Percentiles rank a stretch among this genome's conserved stretches.
Conservation (phyloP, 163 green algal genomes). For the Smithsoniella earleae region DNA sequence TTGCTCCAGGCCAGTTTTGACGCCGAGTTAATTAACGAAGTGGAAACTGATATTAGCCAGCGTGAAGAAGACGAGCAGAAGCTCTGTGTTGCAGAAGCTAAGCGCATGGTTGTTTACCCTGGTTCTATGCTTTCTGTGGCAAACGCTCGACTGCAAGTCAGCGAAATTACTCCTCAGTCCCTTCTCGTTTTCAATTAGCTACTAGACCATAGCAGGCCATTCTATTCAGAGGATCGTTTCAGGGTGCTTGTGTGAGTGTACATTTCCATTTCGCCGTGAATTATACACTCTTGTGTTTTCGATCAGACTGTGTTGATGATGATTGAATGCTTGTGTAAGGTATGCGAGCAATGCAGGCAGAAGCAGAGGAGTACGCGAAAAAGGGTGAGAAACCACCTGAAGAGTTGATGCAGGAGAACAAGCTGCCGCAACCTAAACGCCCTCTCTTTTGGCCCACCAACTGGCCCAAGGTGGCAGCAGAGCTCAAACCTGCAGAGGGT, state of each 20-base stretch:
- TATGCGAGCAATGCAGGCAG: slow-evolving; percentile 21
- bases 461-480: not conserved
- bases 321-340: too few relatives aligned
- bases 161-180: too few relatives aligned
- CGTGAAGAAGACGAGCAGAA: slow-evolving; percentile 30
- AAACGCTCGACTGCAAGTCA: too few relatives aligned
- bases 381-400: slow-evolving; percentile 24
- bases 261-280: too few relatives aligned
- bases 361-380: slow-evolving; percentile 19
- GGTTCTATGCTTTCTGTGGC: too few relatives aligned
- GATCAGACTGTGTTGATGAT: too few relatives aligned
- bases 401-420: slow-evolving; percentile 1
- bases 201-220: too few relatives aligned
- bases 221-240: too few relatives aligned
- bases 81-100: slow-evolving; percentile 10
- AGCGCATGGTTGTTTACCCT: not conserved
- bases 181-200: too few relatives aligned
- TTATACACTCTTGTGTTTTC: too few relatives aligned
- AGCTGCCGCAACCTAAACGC: not conserved
- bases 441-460: slow-evolving; percentile 6
- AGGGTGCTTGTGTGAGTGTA: too few relatives aligned
- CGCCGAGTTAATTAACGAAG: not conserved
- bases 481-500: slow-evolving; percentile 20
- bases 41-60: not conserved
- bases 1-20: slow-evolving; percentile 7